Percentiles rank a stretch among this genome's conserved stretches.
Evolutionary conservation across 257 asterid genomes (phyloP).

Genomic region (Solanum arcanum): DNA sequence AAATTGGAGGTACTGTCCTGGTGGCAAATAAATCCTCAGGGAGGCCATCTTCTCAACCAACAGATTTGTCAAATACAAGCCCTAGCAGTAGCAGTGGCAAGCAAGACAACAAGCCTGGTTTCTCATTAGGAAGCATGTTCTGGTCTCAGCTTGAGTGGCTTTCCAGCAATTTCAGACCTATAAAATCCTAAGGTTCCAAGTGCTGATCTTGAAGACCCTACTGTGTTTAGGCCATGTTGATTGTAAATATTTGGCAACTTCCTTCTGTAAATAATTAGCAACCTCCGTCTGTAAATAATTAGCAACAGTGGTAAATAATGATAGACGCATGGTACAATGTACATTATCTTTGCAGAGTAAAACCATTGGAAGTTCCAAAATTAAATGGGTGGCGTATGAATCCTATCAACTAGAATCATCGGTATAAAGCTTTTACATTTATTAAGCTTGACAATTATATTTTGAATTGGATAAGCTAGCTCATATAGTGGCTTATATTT

Average conservation of each 20-base stretch:
- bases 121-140: slow-evolving; percentile 50
- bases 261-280: not conserved
- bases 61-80: not conserved
- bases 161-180: slow-evolving; percentile 51
- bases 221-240: not conserved
- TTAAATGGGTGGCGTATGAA: not conserved
- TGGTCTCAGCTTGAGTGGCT: slow-evolving; percentile 74
- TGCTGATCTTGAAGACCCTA: not conserved
- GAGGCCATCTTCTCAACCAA: not conserved
- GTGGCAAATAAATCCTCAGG: slow-evolving; percentile 17
- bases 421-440: not conserved
- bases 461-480: not conserved
- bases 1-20: slow-evolving; percentile 38
- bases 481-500: not conserved
- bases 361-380: not conserved
- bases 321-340: not conserved
- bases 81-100: slow-evolving; percentile 1
- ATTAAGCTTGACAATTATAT: not conserved
- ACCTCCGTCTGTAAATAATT: not conserved
- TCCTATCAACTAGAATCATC: not conserved
- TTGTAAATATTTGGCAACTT: not conserved
- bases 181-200: slow-evolving; percentile 22
- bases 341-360: not conserved
- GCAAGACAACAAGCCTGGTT: slow-evolving; percentile 26
- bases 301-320: not conserved